These are phyloP conservation scores for Candida glaebosa DNA, from an alignment of 805 yeast genomes.

Conservation along the genomic window DNA sequence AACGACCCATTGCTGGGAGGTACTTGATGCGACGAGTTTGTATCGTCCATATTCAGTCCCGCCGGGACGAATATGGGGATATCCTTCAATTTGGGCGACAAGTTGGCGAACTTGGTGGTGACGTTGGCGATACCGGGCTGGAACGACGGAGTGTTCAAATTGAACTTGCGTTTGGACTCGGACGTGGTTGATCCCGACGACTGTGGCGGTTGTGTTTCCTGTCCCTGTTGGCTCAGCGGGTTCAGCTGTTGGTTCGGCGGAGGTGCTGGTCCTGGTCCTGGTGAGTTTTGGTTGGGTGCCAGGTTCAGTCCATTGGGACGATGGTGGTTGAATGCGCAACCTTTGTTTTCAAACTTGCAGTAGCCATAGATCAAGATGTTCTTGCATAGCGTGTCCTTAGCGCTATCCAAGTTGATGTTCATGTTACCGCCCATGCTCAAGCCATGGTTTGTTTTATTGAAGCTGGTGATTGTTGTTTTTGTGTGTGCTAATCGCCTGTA, in stretches of 20 bases:
- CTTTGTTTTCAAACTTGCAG: constrained; percentile 84
- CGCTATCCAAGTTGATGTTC: constrained; percentile 50
- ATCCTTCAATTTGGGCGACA: constrained; percentile 47
- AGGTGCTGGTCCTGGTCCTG: constrained; percentile 5
- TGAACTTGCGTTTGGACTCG: constrained; percentile 25
- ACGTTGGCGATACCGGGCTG: constrained; percentile 31
- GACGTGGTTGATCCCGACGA: background rate
- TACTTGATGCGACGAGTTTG: background rate
- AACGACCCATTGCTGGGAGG: constrained; percentile 1
- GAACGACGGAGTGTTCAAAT: constrained; percentile 41
- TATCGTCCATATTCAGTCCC: constrained; percentile 8
- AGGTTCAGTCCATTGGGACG: constrained; percentile 15
- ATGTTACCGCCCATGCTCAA: constrained; percentile 9
- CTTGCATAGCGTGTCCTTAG: constrained; percentile 76
- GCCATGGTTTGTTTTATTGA: background rate
- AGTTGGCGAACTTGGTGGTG: constrained; percentile 36
- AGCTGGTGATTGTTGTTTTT: too few relatives aligned
- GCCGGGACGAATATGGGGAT: constrained; percentile 50
- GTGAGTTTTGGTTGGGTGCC: constrained; percentile 19
- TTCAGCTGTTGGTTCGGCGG: constrained; percentile 2
- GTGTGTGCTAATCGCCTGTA: too few relatives aligned
- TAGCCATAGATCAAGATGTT: constrained; percentile 83
- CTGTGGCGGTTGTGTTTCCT: constrained; percentile 6
- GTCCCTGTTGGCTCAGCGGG: constrained; percentile 4
- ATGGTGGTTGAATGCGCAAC: constrained; percentile 73